Evolutionary conservation across 257 asterid species (phyloP).

Genomic region (Scutellaria barbata): DNA sequence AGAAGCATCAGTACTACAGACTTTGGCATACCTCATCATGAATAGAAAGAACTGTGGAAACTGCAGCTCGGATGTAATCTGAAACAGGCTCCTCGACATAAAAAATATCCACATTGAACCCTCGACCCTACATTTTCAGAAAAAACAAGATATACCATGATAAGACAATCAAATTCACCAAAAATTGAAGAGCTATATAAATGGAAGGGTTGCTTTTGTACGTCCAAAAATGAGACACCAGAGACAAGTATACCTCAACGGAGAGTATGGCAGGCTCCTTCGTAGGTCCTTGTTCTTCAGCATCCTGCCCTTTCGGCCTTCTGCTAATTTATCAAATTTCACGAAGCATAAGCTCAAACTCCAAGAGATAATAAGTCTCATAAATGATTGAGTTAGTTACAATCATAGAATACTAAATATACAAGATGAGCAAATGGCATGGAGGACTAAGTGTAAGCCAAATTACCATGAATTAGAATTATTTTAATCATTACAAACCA

Average conservation of each 20-base stretch:
- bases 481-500: background rate
- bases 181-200: slow-evolving; percentile 17
- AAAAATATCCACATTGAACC: slow-evolving; percentile 73
- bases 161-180: background rate
- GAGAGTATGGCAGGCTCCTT: slow-evolving; percentile 86
- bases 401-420: slow-evolving; percentile 2
- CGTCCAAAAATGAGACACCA: background rate
- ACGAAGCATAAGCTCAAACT: slow-evolving; percentile 21
- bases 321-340: slow-evolving; percentile 45
- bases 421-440: slow-evolving; percentile 13
- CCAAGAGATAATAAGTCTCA: slow-evolving; percentile 20
- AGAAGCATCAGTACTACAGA: background rate
- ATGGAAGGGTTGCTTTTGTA: slow-evolving; percentile 3
- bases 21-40: slow-evolving; percentile 67
- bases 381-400: background rate
- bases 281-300: slow-evolving; percentile 56
- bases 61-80: slow-evolving; percentile 79
- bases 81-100: slow-evolving; percentile 87
- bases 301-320: slow-evolving; percentile 56
- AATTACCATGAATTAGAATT: background rate
- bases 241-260: slow-evolving; percentile 67
- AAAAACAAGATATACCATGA: slow-evolving; percentile 9
- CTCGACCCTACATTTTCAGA: slow-evolving; percentile 74
- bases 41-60: slow-evolving; percentile 77
- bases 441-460: background rate